These are phyloP conservation scores for Epichloe scottii DNA, from an alignment of 2,329 filamentous ascomycete genomes.

Conservation along the genomic window DNA sequence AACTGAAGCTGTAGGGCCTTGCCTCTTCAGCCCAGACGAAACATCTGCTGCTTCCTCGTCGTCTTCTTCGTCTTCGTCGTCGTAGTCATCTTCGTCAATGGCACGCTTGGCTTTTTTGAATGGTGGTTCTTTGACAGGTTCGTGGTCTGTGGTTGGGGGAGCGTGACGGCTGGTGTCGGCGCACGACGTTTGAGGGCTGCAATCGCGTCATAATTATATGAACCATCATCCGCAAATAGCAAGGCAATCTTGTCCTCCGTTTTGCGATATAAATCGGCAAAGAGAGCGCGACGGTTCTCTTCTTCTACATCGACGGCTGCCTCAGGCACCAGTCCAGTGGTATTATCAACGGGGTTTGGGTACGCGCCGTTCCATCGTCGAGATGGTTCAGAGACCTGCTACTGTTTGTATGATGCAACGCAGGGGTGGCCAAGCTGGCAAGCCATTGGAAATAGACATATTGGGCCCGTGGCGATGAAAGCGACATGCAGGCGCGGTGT, in stretches of 20 bases:
- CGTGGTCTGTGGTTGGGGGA: constrained; percentile 47
- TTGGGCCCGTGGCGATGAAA: constrained; percentile 37
- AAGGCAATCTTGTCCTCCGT: constrained; percentile 65
- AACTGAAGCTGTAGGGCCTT: constrained; percentile 34
- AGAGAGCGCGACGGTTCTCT: constrained; percentile 59
- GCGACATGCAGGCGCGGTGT: constrained; percentile 33
- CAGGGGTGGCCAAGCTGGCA: constrained; percentile 52
- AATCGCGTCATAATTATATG: constrained; percentile 39
- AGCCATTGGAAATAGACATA: constrained; percentile 57
- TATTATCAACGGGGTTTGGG: constrained; percentile 37
- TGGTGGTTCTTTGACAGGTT: constrained; percentile 45
- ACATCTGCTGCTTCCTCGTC: constrained; percentile 51
- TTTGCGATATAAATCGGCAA: constrained; percentile 65
- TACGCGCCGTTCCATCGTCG: constrained; percentile 46
- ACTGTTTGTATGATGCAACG: constrained; percentile 34
- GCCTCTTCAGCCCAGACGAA: constrained; percentile 33
- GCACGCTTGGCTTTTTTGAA: constrained; percentile 63
- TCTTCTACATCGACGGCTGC: constrained; percentile 49
- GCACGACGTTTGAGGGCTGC: constrained; percentile 37
- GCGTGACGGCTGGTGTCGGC: constrained; percentile 26
- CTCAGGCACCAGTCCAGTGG: constrained; percentile 44
- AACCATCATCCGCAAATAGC: constrained; percentile 53
- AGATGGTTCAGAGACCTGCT: constrained; percentile 41
- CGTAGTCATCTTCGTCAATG: constrained; percentile 78
- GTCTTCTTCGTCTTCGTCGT: constrained; percentile 74